Percentiles rank a stretch among this genome's conserved stretches.
These are phyloP conservation scores for Neurospora sp. DNA, from an alignment of 495 filamentous ascomycete genomes.

Conservation along the genomic window DNA sequence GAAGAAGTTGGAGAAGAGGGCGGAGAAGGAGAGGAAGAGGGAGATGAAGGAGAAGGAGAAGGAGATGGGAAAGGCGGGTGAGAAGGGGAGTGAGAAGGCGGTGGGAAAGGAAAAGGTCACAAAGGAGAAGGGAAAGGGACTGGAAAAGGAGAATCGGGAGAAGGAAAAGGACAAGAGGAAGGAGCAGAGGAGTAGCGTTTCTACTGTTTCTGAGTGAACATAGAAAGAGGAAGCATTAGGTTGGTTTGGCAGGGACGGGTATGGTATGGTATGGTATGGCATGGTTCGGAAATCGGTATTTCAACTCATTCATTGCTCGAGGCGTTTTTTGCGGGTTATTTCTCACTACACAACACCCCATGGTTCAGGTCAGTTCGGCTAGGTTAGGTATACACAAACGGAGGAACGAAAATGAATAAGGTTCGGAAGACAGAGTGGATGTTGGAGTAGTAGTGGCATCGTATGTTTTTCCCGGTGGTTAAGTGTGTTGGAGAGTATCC, in stretches of 20 bases:
- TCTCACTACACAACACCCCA: not conserved
- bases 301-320: not conserved
- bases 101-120: not conserved
- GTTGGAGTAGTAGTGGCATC: not conserved
- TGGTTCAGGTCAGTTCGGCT: not conserved
- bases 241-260: not conserved
- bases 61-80: not conserved
- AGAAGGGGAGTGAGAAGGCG: not conserved
- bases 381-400: not conserved
- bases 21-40: not conserved
- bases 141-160: not conserved
- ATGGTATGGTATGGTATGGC: not conserved
- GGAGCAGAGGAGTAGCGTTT: not conserved
- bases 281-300: not conserved
- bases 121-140: not conserved
- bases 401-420: not conserved
- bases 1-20: not conserved
- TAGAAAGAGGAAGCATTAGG: not conserved
- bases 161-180: not conserved
- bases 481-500: not conserved
- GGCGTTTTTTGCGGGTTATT: not conserved
- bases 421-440: not conserved
- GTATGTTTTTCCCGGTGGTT: not conserved
- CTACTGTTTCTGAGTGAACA: not conserved
- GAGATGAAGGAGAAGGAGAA: not conserved